These are phyloP conservation scores for Lachancea cidri DNA, from an alignment of 805 yeast species.

Conservation along the genomic window DNA sequence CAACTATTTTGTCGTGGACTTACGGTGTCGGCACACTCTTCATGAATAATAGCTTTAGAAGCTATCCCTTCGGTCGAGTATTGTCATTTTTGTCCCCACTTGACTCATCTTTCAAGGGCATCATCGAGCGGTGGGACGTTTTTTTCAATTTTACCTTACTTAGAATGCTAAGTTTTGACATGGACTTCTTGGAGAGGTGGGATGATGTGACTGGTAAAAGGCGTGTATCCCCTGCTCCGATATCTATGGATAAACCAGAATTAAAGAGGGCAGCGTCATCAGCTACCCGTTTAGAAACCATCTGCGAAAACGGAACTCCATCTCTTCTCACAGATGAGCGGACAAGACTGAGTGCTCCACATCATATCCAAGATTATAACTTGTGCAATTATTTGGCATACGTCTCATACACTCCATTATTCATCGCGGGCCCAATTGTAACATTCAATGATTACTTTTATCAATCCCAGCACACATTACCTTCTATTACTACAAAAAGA, in stretches of 20 bases:
- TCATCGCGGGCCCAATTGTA: conserved; percentile 91
- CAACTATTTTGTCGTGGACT: conserved; percentile 55
- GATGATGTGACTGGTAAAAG: conserved; percentile 10
- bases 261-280: conserved; percentile 17
- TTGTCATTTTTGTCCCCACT: conserved; percentile 41
- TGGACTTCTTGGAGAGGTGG: conserved; percentile 59
- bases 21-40: conserved; percentile 79
- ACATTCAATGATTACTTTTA: conserved; percentile 87
- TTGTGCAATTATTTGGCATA: conserved; percentile 69
- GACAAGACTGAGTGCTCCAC: conserved; percentile 59
- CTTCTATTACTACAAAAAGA: conserved; percentile 53
- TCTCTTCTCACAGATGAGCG: conserved; percentile 45
- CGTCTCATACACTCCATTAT: conserved; percentile 77
- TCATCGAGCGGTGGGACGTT: conserved; percentile 92
- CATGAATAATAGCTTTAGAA: conserved; percentile 63
- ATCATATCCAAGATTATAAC: conserved; percentile 56
- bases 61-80: conserved; percentile 44
- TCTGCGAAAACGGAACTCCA: conserved; percentile 15
- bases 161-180: conserved; percentile 74
- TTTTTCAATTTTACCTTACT: conserved; percentile 85
- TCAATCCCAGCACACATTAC: conserved; percentile 57
- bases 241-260: conserved; percentile 14
- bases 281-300: conserved; percentile 16
- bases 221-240: conserved; percentile 3
- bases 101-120: conserved; percentile 64